phyloP scores from a whole-genome alignment of 768 basidiomycete genomes.

The Suillus lakei region DNA sequence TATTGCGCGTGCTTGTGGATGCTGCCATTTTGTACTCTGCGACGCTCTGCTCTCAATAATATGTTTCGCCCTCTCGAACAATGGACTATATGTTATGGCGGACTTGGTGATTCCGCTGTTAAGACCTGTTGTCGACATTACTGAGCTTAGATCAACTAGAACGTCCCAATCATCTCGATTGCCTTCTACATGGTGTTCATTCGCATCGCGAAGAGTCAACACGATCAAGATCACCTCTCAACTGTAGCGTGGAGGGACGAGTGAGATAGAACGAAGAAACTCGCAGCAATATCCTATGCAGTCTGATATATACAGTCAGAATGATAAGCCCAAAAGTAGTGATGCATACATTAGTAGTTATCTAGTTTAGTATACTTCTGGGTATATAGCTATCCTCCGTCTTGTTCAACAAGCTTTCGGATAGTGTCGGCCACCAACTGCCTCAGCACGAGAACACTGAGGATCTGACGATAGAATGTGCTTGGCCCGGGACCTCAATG shows the following conservation, averaged over 20 bases:
- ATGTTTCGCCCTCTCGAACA: conserved; percentile 4
- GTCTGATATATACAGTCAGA: neutral
- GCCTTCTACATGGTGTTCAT: conserved; percentile 18
- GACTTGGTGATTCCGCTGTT: neutral
- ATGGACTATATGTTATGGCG: conserved; percentile 7
- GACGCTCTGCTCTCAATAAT: conserved; percentile 10
- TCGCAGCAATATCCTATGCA: neutral
- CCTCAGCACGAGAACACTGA: neutral
- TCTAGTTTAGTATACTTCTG: neutral
- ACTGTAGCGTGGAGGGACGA: neutral
- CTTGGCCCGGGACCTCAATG: neutral
- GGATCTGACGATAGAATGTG: neutral
- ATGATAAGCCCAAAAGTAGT: neutral
- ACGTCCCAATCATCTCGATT: conserved; percentile 11
- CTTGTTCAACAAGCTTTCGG: neutral
- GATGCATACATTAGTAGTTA: neutral
- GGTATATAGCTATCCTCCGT: neutral
- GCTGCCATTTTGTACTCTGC: conserved; percentile 9
- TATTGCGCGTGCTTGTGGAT: neutral
- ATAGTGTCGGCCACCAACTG: neutral
- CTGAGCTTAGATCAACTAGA: neutral
- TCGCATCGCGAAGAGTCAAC: neutral
- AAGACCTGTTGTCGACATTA: neutral
- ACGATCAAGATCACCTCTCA: neutral
- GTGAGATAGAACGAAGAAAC: neutral